Conservation (phyloP, 768 basidiomycete genomes). For the Myochromella boudieri region DNA sequence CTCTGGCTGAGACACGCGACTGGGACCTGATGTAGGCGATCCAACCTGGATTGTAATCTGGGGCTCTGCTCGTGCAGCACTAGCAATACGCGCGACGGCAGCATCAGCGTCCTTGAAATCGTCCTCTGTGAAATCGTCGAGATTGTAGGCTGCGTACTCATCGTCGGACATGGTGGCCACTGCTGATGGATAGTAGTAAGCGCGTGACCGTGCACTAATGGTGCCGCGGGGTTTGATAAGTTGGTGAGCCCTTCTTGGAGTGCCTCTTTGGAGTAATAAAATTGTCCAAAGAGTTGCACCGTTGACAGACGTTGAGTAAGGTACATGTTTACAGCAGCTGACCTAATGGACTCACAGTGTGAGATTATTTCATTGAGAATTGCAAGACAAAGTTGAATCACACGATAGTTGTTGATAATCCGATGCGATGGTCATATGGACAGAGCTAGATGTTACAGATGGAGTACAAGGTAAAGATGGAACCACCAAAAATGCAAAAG, state of each 20-base stretch:
- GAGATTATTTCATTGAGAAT: too few relatives aligned
- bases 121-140: slow-evolving; percentile 57
- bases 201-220: slow-evolving; percentile 3
- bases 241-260: too few relatives aligned
- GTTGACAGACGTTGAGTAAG: too few relatives aligned
- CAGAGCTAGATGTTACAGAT: slow-evolving; percentile 4
- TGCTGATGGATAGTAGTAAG: background rate
- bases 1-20: background rate
- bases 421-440: too few relatives aligned
- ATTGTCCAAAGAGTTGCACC: too few relatives aligned
- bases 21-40: slow-evolving; percentile 4
- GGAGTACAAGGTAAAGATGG: background rate
- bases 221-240: too few relatives aligned
- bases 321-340: too few relatives aligned
- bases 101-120: slow-evolving; percentile 55
- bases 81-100: slow-evolving; percentile 21
- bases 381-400: too few relatives aligned
- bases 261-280: too few relatives aligned
- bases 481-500: background rate
- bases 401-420: too few relatives aligned
- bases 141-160: slow-evolving; percentile 47
- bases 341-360: too few relatives aligned
- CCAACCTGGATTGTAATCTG: slow-evolving; percentile 36
- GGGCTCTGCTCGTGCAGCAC: slow-evolving; percentile 30
- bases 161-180: slow-evolving; percentile 26